Evolutionary conservation across 345 rosid genomes (phyloP).

Genomic region (Salix viminalis): DNA sequence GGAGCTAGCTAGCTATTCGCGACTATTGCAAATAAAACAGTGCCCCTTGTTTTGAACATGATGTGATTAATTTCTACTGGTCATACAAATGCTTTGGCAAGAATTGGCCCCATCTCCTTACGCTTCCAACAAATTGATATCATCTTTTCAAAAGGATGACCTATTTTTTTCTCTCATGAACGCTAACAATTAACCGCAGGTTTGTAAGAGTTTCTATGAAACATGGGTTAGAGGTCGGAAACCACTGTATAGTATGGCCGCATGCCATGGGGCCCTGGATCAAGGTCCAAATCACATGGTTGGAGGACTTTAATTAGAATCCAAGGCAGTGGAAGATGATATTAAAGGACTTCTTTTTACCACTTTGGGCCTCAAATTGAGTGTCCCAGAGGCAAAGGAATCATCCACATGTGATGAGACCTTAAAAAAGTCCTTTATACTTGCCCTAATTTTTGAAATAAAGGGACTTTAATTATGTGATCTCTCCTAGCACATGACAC

Average conservation of each 20-base stretch:
- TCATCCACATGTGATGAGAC: conserved; percentile 32
- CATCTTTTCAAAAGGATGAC: conserved; percentile 10
- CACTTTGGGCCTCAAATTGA: conserved; percentile 29
- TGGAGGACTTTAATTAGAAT: conserved; percentile 39
- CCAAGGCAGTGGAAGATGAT: conserved; percentile 33
- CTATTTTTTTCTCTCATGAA: background rate
- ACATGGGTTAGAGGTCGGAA: background rate
- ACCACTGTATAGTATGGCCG: background rate
- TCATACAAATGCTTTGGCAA: background rate
- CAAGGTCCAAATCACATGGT: conserved; percentile 32
- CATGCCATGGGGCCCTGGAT: conserved; percentile 10
- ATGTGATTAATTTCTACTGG: conserved; percentile 14
- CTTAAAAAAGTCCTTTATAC: conserved; percentile 19
- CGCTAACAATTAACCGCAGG: background rate
- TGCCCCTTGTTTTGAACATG: background rate
- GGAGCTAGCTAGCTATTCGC: conserved; percentile 15
- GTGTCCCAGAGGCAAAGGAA: conserved; percentile 41
- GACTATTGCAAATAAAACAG: conserved; percentile 30
- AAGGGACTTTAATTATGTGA: conserved; percentile 10
- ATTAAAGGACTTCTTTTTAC: conserved; percentile 15
- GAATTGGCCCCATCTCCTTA: conserved; percentile 10
- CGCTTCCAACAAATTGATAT: conserved; percentile 28
- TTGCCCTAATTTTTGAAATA: conserved; percentile 17
- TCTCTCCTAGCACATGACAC: conserved; percentile 39
- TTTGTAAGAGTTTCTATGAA: background rate